Evolutionary conservation across 2,329 filamentous ascomycete genomes (phyloP), one percentile per base, ranked within the genome.

Genomic region (Beauveria pseudobassiana): DNA sequence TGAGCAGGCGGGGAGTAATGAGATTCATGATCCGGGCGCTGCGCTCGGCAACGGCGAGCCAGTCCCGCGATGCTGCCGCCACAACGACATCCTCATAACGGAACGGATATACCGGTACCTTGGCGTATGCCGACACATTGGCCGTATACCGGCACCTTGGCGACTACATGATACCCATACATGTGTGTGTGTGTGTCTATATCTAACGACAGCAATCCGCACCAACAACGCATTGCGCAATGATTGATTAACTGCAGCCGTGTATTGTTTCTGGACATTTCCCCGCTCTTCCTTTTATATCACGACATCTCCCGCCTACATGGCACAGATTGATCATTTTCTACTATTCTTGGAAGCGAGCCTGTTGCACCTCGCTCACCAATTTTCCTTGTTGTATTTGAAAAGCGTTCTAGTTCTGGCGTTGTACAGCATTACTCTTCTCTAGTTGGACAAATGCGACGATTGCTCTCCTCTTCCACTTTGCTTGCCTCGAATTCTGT

Each of bases 21-120:
- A 58, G 18, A 49, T 53, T 42, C 61, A 53, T 40, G 50, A 55
- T 14, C 49, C 55, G 12, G 57, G 55, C 42, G 30, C 53, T 57
- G 1, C 60, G 22, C 42, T 57, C 53, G 3, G 42, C n/a, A 8
- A 24, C 53, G 22, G 60, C 62, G 20, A 52, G 51, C 9, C 45
- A 50, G 5, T 53, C 57, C 28, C 56, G 53, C 22, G 52, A 59
- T 55, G 38, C 34, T 40, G 43, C 26, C 24, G 24, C 26, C n/a
- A 48, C 40, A 43, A 51, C 60, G 30, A 54, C n/a, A 57, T 56
- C 42, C 3, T 9, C 14, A 22, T 24, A 3, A 26, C 42, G 8
- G 16, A 50, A 30, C 18, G 26, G 2, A 26, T 2, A 50, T 26
- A 14, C n/a, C 10, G 18, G 6, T n/a, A 18, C 16, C 24, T 7